Evolutionary conservation across 2,329 filamentous ascomycete genomes (phyloP).

Genomic region (Arachnopeziza araneosa): DNA sequence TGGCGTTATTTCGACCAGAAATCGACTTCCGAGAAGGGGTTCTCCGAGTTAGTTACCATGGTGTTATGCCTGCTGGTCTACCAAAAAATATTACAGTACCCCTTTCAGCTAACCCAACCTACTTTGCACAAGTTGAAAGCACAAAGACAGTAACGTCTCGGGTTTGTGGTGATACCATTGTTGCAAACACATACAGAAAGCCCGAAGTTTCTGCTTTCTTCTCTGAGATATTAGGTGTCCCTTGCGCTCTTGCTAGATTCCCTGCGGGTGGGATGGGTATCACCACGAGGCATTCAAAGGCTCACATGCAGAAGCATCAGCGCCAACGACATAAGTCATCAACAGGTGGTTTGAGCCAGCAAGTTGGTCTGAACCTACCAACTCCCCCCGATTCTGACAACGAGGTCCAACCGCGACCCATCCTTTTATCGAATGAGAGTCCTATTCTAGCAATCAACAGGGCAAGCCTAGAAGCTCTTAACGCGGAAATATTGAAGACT

Average conservation of each 20-base stretch:
- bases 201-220: slow-evolving; percentile 69
- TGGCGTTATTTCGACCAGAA: slow-evolving; percentile 50
- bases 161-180: slow-evolving; percentile 78
- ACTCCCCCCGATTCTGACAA: slow-evolving; percentile 54
- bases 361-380: slow-evolving; percentile 33
- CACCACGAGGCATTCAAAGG: slow-evolving; percentile 64
- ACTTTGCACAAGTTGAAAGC: slow-evolving; percentile 41
- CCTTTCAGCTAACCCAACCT: slow-evolving; percentile 59
- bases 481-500: slow-evolving; percentile 60
- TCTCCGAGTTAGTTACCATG: slow-evolving; percentile 54
- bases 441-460: slow-evolving; percentile 82
- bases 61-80: slow-evolving; percentile 21
- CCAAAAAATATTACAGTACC: slow-evolving; percentile 47
- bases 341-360: slow-evolving; percentile 39
- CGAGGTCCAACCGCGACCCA: slow-evolving; percentile 44
- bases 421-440: slow-evolving; percentile 87
- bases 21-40: slow-evolving; percentile 66
- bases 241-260: slow-evolving; percentile 80
- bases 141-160: slow-evolving; percentile 49
- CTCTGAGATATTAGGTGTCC: slow-evolving; percentile 64
- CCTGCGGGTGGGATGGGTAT: slow-evolving; percentile 58
- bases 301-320: slow-evolving; percentile 58
- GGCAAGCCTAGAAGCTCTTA: slow-evolving; percentile 73
- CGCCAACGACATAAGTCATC: slow-evolving; percentile 20
- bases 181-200: slow-evolving; percentile 64